These are phyloP conservation scores for Cornus controversa DNA, from an alignment of 148 eudicot genomes.

Conservation along the genomic window DNA sequence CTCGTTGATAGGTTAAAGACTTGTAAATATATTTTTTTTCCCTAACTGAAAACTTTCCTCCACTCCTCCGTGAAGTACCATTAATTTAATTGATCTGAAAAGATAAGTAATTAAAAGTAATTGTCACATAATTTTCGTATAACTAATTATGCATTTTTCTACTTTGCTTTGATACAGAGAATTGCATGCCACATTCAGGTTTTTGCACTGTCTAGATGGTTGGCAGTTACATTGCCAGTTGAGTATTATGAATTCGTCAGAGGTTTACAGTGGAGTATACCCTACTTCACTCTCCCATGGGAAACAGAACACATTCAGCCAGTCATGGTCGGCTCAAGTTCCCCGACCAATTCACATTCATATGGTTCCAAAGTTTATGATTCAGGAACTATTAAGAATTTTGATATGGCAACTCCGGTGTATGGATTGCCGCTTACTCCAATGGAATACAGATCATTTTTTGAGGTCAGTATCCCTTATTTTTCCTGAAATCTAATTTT, in stretches of 20 bases:
- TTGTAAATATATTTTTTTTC: neutral
- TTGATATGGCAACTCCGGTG: conserved; percentile 40
- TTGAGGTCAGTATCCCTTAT: conserved; percentile 49
- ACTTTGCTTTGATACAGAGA: conserved; percentile 49
- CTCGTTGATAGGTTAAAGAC: neutral
- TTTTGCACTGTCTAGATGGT: conserved; percentile 84
- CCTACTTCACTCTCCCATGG: conserved; percentile 87
- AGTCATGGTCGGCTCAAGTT: conserved; percentile 35
- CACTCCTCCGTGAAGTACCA: neutral
- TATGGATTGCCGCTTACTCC: conserved; percentile 81
- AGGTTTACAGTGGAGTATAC: conserved; percentile 86
- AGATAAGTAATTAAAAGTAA: neutral
- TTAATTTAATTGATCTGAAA: neutral
- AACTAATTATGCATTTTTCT: conserved; percentile 3
- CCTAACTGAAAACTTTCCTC: neutral
- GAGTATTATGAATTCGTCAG: conserved; percentile 80
- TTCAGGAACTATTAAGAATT: conserved; percentile 19
- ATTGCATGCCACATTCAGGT: conserved; percentile 85
- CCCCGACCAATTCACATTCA: conserved; percentile 40
- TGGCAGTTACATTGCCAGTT: conserved; percentile 66
- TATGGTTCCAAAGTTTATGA: conserved; percentile 25
- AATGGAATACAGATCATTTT: conserved; percentile 64
- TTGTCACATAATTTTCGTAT: neutral
- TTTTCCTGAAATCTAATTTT: conserved; percentile 7
- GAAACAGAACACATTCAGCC: conserved; percentile 38